These are phyloP conservation scores for Fusarium mundagurra DNA, from an alignment of 2,329 filamentous ascomycete species.

Conservation along the genomic window DNA sequence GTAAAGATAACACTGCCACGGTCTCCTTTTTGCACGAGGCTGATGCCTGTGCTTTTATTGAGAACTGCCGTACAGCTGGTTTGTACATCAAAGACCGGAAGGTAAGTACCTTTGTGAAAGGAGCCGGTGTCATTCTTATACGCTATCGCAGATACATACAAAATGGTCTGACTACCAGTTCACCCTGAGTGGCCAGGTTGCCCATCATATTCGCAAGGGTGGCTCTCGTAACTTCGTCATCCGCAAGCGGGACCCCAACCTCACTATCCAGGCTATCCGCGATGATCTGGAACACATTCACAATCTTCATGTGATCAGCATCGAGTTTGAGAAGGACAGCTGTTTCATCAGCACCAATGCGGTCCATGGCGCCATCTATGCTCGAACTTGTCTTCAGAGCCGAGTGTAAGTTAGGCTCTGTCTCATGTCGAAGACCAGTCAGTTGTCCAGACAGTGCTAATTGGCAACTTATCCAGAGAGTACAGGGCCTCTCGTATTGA, in stretches of 20 bases:
- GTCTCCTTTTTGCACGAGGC: slow-evolving; percentile 76
- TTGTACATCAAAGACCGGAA: slow-evolving; percentile 75
- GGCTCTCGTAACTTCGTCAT: slow-evolving; percentile 81
- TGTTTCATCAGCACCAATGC: slow-evolving; percentile 81
- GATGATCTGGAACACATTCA: slow-evolving; percentile 85
- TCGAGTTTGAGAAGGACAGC: slow-evolving; percentile 67
- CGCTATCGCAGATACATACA: slow-evolving; percentile 66
- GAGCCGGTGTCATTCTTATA: neutral
- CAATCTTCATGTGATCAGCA: slow-evolving; percentile 75
- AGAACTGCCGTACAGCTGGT: slow-evolving; percentile 70
- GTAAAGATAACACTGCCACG: slow-evolving; percentile 66
- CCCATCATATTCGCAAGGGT: slow-evolving; percentile 70
- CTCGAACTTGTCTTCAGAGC: slow-evolving; percentile 81
- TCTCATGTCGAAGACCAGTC: neutral
- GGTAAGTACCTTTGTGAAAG: slow-evolving; percentile 54
- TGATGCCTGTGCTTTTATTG: slow-evolving; percentile 72
- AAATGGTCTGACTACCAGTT: slow-evolving; percentile 79
- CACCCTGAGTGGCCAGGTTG: slow-evolving; percentile 69
- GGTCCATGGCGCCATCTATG: slow-evolving; percentile 78
- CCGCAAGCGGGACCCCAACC: slow-evolving; percentile 62
- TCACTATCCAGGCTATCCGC: slow-evolving; percentile 73
- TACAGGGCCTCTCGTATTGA: slow-evolving; percentile 79
- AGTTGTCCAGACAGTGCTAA: slow-evolving; percentile 23
- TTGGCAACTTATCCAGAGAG: slow-evolving; percentile 55
- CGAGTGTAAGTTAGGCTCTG: slow-evolving; percentile 53